phyloP scores from a whole-genome alignment of 2,329 filamentous ascomycete species.

The Fusarium fracticaudum region DNA sequence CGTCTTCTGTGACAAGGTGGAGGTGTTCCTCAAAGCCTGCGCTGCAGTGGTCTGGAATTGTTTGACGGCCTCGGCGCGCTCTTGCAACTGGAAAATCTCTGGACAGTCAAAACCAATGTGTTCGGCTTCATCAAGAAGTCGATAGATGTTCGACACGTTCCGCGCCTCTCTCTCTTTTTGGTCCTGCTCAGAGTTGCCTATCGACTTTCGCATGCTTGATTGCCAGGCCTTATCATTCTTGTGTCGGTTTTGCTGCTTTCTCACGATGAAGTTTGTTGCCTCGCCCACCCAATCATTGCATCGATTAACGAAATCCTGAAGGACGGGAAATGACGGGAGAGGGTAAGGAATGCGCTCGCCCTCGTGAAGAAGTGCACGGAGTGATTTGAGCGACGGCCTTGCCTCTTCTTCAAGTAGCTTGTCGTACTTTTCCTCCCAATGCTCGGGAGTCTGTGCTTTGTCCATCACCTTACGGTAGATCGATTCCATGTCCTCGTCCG shows the following conservation, averaged over 20 bases:
- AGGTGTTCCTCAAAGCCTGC: slow-evolving; percentile 73
- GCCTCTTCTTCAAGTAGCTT: slow-evolving; percentile 84
- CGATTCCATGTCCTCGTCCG: slow-evolving; percentile 73
- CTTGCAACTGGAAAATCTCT: slow-evolving; percentile 85
- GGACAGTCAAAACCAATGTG: slow-evolving; percentile 92
- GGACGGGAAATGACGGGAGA: slow-evolving; percentile 80
- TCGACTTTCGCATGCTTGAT: slow-evolving; percentile 75
- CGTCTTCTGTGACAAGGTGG: slow-evolving; percentile 72
- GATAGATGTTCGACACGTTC: slow-evolving; percentile 87
- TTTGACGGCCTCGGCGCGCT: slow-evolving; percentile 85
- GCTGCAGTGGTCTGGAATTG: slow-evolving; percentile 83
- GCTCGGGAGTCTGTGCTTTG: slow-evolving; percentile 84
- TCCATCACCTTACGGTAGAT: slow-evolving; percentile 82
- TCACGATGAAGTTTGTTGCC: slow-evolving; percentile 93
- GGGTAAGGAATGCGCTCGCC: slow-evolving; percentile 96
- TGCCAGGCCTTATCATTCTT: slow-evolving; percentile 93
- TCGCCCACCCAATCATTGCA: slow-evolving; percentile 99
- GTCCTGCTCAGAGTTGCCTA: slow-evolving; percentile 65
- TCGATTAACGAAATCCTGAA: slow-evolving; percentile 91
- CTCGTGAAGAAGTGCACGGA: slow-evolving; percentile 86
- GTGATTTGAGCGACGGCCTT: slow-evolving; percentile 83
- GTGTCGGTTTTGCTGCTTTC: slow-evolving; percentile 96
- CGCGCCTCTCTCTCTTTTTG: slow-evolving; percentile 86
- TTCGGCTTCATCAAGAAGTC: slow-evolving; percentile 84
- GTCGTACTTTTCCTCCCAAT: slow-evolving; percentile 91